A percentile compares a stretch with the other conserved stretches of the same genome.
These are phyloP conservation scores for Penicillium concentricum DNA, from an alignment of 2,329 filamentous ascomycete genomes.

Conservation along the genomic window DNA sequence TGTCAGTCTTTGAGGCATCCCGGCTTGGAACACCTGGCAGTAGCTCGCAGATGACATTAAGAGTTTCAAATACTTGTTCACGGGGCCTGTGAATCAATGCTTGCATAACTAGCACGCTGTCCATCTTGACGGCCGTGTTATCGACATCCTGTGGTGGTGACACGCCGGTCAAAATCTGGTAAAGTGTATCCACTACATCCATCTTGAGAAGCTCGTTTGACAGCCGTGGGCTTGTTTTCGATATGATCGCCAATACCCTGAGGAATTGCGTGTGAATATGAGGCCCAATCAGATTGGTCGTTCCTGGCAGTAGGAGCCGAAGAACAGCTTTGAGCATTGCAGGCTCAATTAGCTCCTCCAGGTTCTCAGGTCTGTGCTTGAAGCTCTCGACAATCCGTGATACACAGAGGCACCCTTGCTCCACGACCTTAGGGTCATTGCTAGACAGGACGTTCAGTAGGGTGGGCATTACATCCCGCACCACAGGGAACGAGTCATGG, in stretches of 20 bases:
- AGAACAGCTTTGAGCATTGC: constrained; percentile 82
- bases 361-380: constrained; percentile 78
- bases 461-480: constrained; percentile 95
- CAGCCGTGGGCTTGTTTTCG: constrained; percentile 80
- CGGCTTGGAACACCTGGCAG: constrained; percentile 70
- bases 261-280: constrained; percentile 97
- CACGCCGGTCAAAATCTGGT: constrained; percentile 94
- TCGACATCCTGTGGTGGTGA: constrained; percentile 77
- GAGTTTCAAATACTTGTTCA: constrained; percentile 93
- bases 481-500: constrained; percentile 85
- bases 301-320: constrained; percentile 84
- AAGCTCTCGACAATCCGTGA: constrained; percentile 97
- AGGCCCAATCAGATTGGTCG: constrained; percentile 89
- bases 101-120: constrained; percentile 98
- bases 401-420: constrained; percentile 93
- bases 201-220: constrained; percentile 92
- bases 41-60: constrained; percentile 96
- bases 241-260: constrained; percentile 84
- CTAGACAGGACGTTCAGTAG: constrained; percentile 85
- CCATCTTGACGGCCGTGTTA: constrained; percentile 63
- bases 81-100: constrained; percentile 91
- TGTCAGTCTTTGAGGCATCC: constrained; percentile 52
- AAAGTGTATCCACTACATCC: constrained; percentile 95
- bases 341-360: constrained; percentile 89
- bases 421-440: constrained; percentile 93